Evolutionary conservation across 306 rosid genomes (phyloP).

Genomic region (Comarum palustre): DNA sequence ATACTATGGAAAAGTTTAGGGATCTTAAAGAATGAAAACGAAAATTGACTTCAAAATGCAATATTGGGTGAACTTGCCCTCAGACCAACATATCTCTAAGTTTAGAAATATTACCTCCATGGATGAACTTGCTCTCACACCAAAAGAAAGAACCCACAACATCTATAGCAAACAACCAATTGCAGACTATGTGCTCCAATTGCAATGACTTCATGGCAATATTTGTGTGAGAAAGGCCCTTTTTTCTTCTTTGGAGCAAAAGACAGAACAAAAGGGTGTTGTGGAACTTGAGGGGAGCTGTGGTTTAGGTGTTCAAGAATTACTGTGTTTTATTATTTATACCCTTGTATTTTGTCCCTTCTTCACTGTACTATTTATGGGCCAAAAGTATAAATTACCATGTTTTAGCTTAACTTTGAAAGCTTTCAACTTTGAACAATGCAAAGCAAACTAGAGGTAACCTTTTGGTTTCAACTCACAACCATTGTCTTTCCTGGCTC

Average conservation of each 20-base stretch:
- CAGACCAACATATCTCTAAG: background rate
- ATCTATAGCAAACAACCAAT: background rate
- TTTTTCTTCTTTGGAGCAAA: background rate
- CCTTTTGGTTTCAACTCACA: conserved; percentile 1
- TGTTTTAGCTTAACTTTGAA: too few relatives aligned
- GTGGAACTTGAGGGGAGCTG: too few relatives aligned
- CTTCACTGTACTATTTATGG: background rate
- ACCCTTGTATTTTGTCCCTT: background rate
- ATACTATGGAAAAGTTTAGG: background rate
- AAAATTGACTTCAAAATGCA: background rate
- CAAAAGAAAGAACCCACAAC: background rate
- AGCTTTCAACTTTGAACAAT: too few relatives aligned
- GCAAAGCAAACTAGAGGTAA: too few relatives aligned
- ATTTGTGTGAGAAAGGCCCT: background rate
- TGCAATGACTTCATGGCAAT: background rate
- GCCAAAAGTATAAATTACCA: too few relatives aligned
- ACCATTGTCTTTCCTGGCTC: background rate
- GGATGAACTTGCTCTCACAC: background rate
- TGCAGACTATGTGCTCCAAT: background rate
- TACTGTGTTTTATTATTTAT: background rate
- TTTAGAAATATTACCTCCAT: background rate
- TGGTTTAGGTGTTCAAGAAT: background rate
- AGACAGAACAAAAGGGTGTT: background rate
- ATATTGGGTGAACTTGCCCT: too few relatives aligned
- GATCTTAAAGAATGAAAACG: background rate